Evolutionary conservation across 164 flowering plant species (phyloP), one percentile per base, ranked within the genome.

Genomic region (Aristolochia contorta): DNA sequence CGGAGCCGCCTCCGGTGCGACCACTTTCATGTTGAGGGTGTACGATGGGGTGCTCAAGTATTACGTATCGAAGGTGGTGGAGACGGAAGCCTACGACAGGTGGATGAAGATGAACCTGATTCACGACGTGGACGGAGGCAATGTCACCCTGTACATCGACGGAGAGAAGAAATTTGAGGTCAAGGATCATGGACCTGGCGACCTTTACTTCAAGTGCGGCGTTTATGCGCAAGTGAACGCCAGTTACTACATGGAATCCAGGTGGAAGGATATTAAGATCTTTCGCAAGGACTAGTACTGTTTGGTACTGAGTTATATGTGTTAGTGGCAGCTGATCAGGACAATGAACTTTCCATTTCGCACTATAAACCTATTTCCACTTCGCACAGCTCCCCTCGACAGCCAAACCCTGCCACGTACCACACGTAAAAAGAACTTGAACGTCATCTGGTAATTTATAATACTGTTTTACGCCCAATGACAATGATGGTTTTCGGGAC

Each of bases 71-170:
- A 18, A 23, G 2, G 59, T 63, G 7, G 6, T 72, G 48, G 71
- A 24, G 1, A 45, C 54, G 1, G 32, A 73, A 56, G 65, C 71
- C 24, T 75, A 75, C 57, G 57, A 75, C 49, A 65, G 47, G 51
- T 78, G 81, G 79, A 64, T 78, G 65, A 47, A 50, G 19, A 30
- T 68, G n/a, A n/a, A n/a, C n/a, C n/a, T n/a, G n/a, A n/a, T n/a
- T n/a, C n/a, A n/a, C n/a, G n/a, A n/a, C n/a, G n/a, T n/a, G n/a
- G n/a, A n/a, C n/a, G n/a, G n/a, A n/a, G n/a, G n/a, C n/a, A n/a
- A n/a, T n/a, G n/a, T n/a, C n/a, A n/a, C n/a, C n/a, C n/a, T n/a
- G n/a, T n/a, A n/a, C n/a, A n/a, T n/a, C n/a, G 61, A 72, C 54
- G 79, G 79, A 15, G 65, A 47, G 32, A 62, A 58, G 27, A 66